A percentile compares a stretch with the other conserved stretches of the same genome.
These are phyloP conservation scores for Pleurotus eryngii DNA, from an alignment of 768 basidiomycete genomes.

Conservation along the genomic window DNA sequence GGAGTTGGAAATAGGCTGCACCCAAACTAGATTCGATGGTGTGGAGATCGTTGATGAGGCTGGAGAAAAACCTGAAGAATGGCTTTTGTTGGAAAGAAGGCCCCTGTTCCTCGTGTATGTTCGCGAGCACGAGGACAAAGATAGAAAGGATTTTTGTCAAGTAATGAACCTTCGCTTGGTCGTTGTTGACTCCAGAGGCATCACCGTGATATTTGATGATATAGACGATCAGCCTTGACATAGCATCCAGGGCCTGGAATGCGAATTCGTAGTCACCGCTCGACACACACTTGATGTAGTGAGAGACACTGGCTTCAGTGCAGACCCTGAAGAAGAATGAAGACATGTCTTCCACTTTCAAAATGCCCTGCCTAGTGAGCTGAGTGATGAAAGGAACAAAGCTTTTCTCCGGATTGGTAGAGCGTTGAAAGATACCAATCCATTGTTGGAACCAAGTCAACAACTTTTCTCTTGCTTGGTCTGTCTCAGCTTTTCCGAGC, in stretches of 20 bases:
- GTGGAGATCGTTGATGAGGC: slow-evolving; percentile 88
- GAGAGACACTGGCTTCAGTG: slow-evolving; percentile 89
- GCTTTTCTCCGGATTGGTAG: slow-evolving; percentile 86
- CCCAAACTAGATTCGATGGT: slow-evolving; percentile 83
- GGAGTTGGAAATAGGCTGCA: slow-evolving; percentile 82
- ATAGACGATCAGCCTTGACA: slow-evolving; percentile 92
- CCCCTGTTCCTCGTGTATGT: slow-evolving; percentile 93
- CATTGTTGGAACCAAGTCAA: slow-evolving; percentile 90
- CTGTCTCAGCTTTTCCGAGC: slow-evolving; percentile 65
- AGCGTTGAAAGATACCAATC: slow-evolving; percentile 91
- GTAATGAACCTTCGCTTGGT: slow-evolving; percentile 95
- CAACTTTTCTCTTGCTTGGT: slow-evolving; percentile 71
- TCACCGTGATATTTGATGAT: slow-evolving; percentile 99
- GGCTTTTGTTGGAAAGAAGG: slow-evolving; percentile 93
- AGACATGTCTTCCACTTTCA: slow-evolving; percentile 94
- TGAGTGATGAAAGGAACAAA: slow-evolving; percentile 98
- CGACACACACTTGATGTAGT: slow-evolving; percentile 74
- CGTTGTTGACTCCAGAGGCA: slow-evolving; percentile 87
- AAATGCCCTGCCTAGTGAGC: slow-evolving; percentile 92
- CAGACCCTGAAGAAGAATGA: slow-evolving; percentile 99
- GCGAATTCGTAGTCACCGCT: slow-evolving; percentile 71
- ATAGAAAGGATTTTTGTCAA: slow-evolving; percentile 96
- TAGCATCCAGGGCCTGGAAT: slow-evolving; percentile 92
- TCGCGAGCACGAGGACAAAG: slow-evolving; percentile 92
- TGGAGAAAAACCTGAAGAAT: slow-evolving; percentile 98